These are phyloP conservation scores for Paramecium bursaria DNA, from an alignment of 73 alveolate species.

Conservation along the genomic window DNA sequence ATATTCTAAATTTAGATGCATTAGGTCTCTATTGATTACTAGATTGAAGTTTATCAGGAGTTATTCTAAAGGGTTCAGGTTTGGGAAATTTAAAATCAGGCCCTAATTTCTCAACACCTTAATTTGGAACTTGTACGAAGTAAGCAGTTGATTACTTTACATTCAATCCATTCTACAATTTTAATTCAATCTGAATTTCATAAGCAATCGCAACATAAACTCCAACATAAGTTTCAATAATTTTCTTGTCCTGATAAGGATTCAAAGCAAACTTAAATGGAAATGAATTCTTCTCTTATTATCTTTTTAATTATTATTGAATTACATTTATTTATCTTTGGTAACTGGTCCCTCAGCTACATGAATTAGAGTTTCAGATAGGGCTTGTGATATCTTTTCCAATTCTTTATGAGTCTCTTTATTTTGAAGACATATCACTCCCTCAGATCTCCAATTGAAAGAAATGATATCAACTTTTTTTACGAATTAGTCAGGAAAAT, in stretches of 20 bases:
- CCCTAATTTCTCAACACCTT: conserved; percentile 22
- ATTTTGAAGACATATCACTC: neutral
- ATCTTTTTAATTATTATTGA: neutral
- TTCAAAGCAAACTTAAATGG: conserved; percentile 15
- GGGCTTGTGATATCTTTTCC: conserved; percentile 34
- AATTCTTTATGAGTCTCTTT: conserved; percentile 53
- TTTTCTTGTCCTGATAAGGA: conserved; percentile 36
- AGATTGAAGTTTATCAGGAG: conserved; percentile 45
- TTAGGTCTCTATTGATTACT: conserved; percentile 1
- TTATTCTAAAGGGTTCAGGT: conserved; percentile 26
- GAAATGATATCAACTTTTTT: conserved; percentile 9
- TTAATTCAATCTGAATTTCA: conserved; percentile 64
- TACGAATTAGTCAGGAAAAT: neutral
- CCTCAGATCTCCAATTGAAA: conserved; percentile 40
- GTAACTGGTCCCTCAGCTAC: conserved; percentile 2
- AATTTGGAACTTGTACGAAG: conserved; percentile 31
- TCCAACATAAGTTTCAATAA: conserved; percentile 53
- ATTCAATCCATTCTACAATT: neutral
- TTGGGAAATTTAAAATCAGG: conserved; percentile 28
- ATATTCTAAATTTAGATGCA: conserved; percentile 33
- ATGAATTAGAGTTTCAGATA: conserved; percentile 6
- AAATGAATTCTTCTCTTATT: conserved; percentile 22
- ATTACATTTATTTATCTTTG: conserved; percentile 25
- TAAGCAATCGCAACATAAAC: conserved; percentile 26
- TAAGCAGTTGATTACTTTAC: conserved; percentile 8